Evolutionary conservation across 495 filamentous ascomycete species (phyloP).

Genomic region (Talaromyces adpressus): DNA sequence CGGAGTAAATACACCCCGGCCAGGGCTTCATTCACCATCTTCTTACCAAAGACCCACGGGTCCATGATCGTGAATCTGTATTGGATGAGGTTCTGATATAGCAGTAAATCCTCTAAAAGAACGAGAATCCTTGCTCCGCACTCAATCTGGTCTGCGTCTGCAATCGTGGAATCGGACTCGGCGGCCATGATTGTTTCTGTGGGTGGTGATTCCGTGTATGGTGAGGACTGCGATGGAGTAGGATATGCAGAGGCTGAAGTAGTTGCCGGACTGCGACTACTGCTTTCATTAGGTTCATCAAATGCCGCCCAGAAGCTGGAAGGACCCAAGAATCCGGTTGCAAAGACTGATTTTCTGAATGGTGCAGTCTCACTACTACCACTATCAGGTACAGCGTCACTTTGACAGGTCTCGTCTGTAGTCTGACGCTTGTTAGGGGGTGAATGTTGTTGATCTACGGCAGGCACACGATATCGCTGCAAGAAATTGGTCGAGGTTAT

Average conservation of each 20-base stretch:
- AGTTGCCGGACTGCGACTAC: background rate
- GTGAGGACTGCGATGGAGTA: background rate
- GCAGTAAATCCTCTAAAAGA: background rate
- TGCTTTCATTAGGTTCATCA: background rate
- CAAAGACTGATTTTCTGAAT: background rate
- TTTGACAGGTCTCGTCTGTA: background rate
- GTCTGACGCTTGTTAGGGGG: background rate
- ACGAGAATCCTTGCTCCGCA: slow-evolving; percentile 5
- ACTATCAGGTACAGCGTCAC: background rate
- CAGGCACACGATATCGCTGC: slow-evolving; percentile 3
- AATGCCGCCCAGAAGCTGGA: slow-evolving; percentile 6
- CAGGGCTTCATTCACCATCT: background rate
- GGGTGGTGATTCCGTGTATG: background rate
- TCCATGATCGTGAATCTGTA: background rate
- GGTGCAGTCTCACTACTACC: background rate
- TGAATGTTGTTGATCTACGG: background rate
- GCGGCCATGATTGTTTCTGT: background rate
- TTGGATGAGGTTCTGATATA: slow-evolving; percentile 3
- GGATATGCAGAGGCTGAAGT: background rate
- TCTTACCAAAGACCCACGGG: slow-evolving; percentile 4
- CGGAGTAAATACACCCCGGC: background rate
- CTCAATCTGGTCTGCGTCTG: slow-evolving; percentile 4
- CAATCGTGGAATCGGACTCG: background rate
- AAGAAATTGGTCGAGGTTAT: slow-evolving; percentile 1
- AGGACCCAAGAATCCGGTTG: slow-evolving; percentile 1